Evolutionary conservation across 2,329 filamentous ascomycete genomes (phyloP).

Genomic region (Penicillium sp.): DNA sequence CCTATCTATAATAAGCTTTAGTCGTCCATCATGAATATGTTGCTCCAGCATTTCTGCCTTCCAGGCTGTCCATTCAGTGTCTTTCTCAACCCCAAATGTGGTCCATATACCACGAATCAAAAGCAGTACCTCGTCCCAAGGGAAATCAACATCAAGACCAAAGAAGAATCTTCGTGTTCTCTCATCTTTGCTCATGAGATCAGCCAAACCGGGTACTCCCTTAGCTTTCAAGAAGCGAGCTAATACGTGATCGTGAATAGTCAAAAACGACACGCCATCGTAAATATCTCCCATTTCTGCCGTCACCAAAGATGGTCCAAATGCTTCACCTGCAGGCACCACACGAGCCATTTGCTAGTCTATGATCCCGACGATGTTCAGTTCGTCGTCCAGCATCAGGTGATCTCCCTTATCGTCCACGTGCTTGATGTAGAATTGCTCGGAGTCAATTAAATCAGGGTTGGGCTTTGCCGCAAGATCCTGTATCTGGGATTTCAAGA

Average conservation of each 20-base stretch:
- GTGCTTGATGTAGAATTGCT: constrained; percentile 13
- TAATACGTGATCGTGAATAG: constrained; percentile 9
- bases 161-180: constrained; percentile 13
- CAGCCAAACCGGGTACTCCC: constrained; percentile 4
- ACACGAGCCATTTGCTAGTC: constrained; percentile 43
- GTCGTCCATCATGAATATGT: background rate
- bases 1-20: background rate
- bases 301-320: constrained; percentile 14
- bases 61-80: constrained; percentile 10
- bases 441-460: background rate
- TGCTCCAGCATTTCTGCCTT: constrained; percentile 8
- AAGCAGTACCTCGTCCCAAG: constrained; percentile 9
- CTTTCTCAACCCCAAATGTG: constrained; percentile 5
- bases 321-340: constrained; percentile 9
- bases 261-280: constrained; percentile 8
- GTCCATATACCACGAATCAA: constrained; percentile 9
- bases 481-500: constrained; percentile 7
- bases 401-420: constrained; percentile 13
- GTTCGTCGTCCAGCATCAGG: constrained; percentile 7
- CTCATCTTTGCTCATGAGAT: constrained; percentile 10
- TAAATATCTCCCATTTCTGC: constrained; percentile 10
- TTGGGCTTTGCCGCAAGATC: background rate
- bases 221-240: constrained; percentile 9
- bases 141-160: constrained; percentile 10
- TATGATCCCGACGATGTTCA: constrained; percentile 47